phyloP scores from a whole-genome alignment of 768 basidiomycete genomes.

The Floccularia luteovirens region DNA sequence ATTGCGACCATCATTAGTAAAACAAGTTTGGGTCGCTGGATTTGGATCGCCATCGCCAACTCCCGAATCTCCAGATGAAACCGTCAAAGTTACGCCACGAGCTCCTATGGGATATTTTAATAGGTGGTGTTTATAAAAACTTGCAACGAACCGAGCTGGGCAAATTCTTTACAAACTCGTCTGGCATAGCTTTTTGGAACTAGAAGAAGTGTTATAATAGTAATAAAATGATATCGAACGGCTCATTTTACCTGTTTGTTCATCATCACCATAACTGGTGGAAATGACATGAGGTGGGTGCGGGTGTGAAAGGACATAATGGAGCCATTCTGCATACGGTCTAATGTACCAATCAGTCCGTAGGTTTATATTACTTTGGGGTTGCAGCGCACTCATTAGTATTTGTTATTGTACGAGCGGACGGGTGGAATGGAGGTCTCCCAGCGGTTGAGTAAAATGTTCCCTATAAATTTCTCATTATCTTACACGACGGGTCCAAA shows the following conservation, averaged over 20 bases:
- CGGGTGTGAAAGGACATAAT: constrained; percentile 41
- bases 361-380: neutral
- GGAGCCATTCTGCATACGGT: constrained; percentile 39
- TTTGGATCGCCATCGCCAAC: constrained; percentile 52
- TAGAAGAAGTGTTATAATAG: constrained; percentile 13
- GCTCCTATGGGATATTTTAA: constrained; percentile 29
- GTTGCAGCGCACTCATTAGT: constrained; percentile 27
- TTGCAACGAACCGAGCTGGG: constrained; percentile 44
- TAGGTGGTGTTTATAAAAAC: neutral
- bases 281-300: constrained; percentile 54
- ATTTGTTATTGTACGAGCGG: constrained; percentile 26
- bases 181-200: constrained; percentile 51
- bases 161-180: constrained; percentile 55
- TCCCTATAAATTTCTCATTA: constrained; percentile 13
- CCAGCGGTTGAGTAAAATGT: constrained; percentile 62
- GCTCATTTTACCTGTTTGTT: constrained; percentile 49
- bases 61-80: constrained; percentile 61
- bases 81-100: constrained; percentile 53
- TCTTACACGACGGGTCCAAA: neutral
- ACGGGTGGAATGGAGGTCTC: constrained; percentile 48
- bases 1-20: constrained; percentile 52
- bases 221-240: neutral
- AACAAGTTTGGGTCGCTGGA: constrained; percentile 42
- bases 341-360: neutral
- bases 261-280: constrained; percentile 67